Conservation (phyloP, 1,139 yeast species). For the Magnusiomyces paraingens region DNA sequence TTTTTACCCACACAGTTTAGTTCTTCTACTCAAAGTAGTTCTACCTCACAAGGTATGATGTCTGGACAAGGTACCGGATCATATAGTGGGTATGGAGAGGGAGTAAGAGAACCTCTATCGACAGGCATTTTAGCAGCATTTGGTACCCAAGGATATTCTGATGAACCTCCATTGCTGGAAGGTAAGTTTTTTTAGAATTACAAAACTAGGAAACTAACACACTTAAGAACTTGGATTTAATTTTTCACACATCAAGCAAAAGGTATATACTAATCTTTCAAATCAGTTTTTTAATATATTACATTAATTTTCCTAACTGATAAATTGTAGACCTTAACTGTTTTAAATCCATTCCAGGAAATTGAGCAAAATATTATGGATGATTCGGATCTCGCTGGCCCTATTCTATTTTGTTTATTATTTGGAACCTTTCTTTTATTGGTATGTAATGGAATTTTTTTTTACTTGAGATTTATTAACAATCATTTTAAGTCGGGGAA, state of each 20-base stretch:
- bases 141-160: constrained; percentile 88
- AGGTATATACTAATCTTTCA: constrained; percentile 28
- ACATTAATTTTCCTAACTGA: not conserved
- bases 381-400: constrained; percentile 94
- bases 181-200: constrained; percentile 18
- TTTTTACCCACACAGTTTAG: constrained; percentile 23
- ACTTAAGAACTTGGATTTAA: constrained; percentile 78
- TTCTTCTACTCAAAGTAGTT: constrained; percentile 3
- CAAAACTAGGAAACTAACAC: not conserved
- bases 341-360: constrained; percentile 65
- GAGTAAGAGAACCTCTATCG: constrained; percentile 46
- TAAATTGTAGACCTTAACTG: constrained; percentile 55
- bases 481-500: constrained; percentile 53
- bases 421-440: constrained; percentile 80
- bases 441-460: not conserved
- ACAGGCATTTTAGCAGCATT: constrained; percentile 86
- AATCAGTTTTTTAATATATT: not conserved
- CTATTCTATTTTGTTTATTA: constrained; percentile 77
- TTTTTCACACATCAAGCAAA: constrained; percentile 75
- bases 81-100: constrained; percentile 16
- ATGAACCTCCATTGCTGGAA: constrained; percentile 86
- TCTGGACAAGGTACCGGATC: not conserved
- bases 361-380: constrained; percentile 72
- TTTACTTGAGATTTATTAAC: not conserved
- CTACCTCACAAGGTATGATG: constrained; percentile 12